A percentile compares a stretch with the other conserved stretches of the same genome.
Conservation (phyloP, 345 rosid genomes). For the Gossypium turneri region DNA sequence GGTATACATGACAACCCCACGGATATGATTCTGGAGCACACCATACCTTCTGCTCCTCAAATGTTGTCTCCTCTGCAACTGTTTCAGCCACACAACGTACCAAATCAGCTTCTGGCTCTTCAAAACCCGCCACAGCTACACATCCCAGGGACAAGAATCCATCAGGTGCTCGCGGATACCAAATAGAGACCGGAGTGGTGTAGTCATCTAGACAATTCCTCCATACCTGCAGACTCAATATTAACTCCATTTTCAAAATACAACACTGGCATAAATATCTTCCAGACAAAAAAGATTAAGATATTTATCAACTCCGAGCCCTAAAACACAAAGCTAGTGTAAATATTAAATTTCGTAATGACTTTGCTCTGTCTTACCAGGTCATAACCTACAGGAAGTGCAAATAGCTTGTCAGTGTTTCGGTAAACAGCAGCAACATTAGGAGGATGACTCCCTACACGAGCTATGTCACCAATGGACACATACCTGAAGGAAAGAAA, state of each 20-base stretch:
- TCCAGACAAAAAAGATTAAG: neutral
- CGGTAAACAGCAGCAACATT: constrained; percentile 84
- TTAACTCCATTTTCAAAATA: neutral
- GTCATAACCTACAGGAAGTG: constrained; percentile 87
- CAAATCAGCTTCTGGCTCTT: constrained; percentile 59
- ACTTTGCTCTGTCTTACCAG: constrained; percentile 64
- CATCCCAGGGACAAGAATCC: constrained; percentile 78
- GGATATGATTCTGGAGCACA: constrained; percentile 79
- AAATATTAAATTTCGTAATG: constrained; percentile 25
- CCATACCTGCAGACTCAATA: constrained; percentile 61
- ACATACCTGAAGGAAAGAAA: constrained; percentile 47
- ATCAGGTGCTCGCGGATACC: constrained; percentile 93
- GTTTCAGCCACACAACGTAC: constrained; percentile 70
- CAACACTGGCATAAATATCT: neutral
- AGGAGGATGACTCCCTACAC: constrained; percentile 80
- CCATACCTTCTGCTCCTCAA: constrained; percentile 91
- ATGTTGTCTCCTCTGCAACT: constrained; percentile 64
- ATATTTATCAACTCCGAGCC: neutral
- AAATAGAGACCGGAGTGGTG: constrained; percentile 59
- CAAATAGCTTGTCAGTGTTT: constrained; percentile 44
- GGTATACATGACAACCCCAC: constrained; percentile 91
- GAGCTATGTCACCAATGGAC: constrained; percentile 86
- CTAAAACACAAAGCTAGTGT: neutral
- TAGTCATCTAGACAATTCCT: constrained; percentile 89
- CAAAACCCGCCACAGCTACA: constrained; percentile 56